phyloP scores from a whole-genome alignment of 805 yeast genomes.

The Candida railenensis region DNA sequence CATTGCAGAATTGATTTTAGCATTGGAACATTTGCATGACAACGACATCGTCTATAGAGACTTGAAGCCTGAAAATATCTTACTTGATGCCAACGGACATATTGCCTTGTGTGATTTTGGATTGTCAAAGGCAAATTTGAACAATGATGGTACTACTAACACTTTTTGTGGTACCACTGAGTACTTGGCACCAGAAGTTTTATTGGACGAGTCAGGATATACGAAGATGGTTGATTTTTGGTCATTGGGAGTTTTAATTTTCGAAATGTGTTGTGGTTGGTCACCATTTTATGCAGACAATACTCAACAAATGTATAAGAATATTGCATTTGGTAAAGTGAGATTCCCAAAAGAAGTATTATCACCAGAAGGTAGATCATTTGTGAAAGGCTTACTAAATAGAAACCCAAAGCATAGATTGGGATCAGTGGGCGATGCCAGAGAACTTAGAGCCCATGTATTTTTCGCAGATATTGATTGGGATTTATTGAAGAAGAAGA shows the following conservation, averaged over 20 bases:
- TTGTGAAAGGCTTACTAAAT: conserved; percentile 91
- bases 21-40: conserved; percentile 91
- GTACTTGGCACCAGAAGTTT: conserved; percentile 94
- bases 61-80: conserved; percentile 93
- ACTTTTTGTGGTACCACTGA: conserved; percentile 99
- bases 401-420: conserved; percentile 94
- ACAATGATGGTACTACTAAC: conserved; percentile 85
- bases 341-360: conserved; percentile 95
- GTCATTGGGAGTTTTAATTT: conserved; percentile 94
- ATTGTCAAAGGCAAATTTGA: conserved; percentile 86
- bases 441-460: conserved; percentile 88
- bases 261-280: conserved; percentile 99
- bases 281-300: conserved; percentile 97
- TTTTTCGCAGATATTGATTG: conserved; percentile 92
- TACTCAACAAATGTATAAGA: conserved; percentile 98
- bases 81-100: conserved; percentile 95
- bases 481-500: conserved; percentile 73
- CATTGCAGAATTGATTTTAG: conserved; percentile 92
- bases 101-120: conserved; percentile 98
- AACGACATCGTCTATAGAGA: conserved; percentile 96
- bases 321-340: conserved; percentile 97
- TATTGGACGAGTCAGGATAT: conserved; percentile 93
- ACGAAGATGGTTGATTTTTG: conserved; percentile 99
- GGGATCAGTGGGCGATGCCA: conserved; percentile 89
- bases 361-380: conserved; percentile 89